Evolutionary conservation across 768 basidiomycete species (phyloP), one percentile per base, ranked within the genome.

Genomic region (Russula abietina): DNA sequence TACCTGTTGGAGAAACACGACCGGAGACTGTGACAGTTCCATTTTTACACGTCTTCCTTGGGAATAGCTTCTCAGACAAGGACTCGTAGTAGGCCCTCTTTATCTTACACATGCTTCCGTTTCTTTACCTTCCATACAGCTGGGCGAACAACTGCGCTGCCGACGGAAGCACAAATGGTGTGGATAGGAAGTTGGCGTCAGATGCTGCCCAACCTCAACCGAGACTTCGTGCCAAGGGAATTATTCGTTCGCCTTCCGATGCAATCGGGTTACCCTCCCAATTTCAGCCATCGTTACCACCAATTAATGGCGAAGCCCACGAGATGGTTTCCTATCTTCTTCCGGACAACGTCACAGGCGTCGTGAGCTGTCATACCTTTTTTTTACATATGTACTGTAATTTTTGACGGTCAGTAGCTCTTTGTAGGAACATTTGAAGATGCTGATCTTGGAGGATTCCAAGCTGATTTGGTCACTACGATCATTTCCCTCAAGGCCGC

Each of bases 61-160:
- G 84, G 11, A 65, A 59, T 11, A 63, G 75, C 6, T 87, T 87
- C 73, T 81, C 79, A 0, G 81, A 86, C 65, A 62, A 69, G 51
- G 73, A 70, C 2, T 81, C 82, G 2, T 87, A 77, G 85, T 86
- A 59, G 62, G 83, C 73, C 8, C 33, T 64, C 55, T 52, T 24
- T 14, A n/a, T 9, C 16, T 60, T n/a, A 22, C 14, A 22, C 11
- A 4, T 14, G 8, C n/a, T 16, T n/a, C 22, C 43, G 36, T 30
- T 26, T n/a, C 45, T 38, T 38, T 65, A 57, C 16, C 14, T 22
- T 50, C 4, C 17, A 39, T 41, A n/a, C 65, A 86, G 83, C 76
- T 87, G 85, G 84, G 74, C 68, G 5, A 76, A 73, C 61, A 87
- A 87, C 67, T 88, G 86, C 69, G 82, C 76, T 19, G 84, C 81